These are phyloP conservation scores for Phtheirospermum japonicum DNA, from an alignment of 257 asterid genomes.

Conservation along the genomic window DNA sequence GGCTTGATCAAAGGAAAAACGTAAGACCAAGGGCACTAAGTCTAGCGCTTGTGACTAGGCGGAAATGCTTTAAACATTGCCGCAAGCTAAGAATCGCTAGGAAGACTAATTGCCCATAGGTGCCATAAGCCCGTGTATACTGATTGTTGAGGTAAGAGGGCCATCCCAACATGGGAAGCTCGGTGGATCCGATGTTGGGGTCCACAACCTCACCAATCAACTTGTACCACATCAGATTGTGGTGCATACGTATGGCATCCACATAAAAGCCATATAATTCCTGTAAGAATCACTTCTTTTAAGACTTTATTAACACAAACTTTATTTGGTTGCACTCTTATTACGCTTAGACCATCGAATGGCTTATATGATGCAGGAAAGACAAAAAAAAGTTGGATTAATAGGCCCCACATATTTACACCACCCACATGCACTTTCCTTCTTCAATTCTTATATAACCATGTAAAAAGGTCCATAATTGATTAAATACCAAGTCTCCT, in stretches of 20 bases:
- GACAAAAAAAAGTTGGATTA: too few species aligned
- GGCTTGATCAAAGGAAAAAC: too few species aligned
- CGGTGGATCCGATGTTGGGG: too few species aligned
- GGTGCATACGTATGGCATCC: background rate
- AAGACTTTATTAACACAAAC: background rate
- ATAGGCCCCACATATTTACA: constrained; percentile 37
- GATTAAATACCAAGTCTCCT: constrained; percentile 35
- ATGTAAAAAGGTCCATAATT: constrained; percentile 29
- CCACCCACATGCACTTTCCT: constrained; percentile 41
- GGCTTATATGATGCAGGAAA: background rate
- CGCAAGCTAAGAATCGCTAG: too few species aligned
- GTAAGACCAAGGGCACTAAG: too few species aligned
- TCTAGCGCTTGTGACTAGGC: too few species aligned
- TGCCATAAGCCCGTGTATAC: too few species aligned
- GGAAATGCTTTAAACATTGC: too few species aligned
- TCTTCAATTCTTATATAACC: constrained; percentile 13
- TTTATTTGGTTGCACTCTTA: background rate
- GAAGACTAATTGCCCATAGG: too few species aligned
- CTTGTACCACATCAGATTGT: background rate
- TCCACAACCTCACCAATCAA: background rate
- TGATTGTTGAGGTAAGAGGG: too few species aligned
- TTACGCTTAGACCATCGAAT: background rate
- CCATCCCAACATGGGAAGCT: too few species aligned
- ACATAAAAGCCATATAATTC: background rate
- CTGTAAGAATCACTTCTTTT: background rate